Conservation (phyloP, 441 rosid genomes). For the Pelargonium exstipulatum region DNA sequence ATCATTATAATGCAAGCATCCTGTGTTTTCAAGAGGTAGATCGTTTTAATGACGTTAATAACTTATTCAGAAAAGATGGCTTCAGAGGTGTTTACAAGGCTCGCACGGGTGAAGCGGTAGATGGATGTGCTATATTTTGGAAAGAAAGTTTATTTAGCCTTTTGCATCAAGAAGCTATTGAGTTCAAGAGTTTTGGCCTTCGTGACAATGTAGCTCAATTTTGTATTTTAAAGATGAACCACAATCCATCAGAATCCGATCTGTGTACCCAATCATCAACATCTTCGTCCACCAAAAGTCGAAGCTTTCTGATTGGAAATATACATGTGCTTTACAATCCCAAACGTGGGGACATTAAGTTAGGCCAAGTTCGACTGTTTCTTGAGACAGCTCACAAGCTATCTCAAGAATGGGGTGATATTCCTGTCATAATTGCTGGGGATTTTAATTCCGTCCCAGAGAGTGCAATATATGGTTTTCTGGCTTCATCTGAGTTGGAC, state of each 20-base stretch:
- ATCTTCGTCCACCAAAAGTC: constrained; percentile 37
- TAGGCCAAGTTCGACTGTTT: constrained; percentile 83
- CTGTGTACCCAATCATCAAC: constrained; percentile 26
- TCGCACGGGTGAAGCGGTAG: constrained; percentile 80
- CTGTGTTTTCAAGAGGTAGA: constrained; percentile 97
- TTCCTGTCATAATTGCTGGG: constrained; percentile 80
- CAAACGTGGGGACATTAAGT: constrained; percentile 85
- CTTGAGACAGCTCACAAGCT: constrained; percentile 70
- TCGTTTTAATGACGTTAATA: constrained; percentile 58
- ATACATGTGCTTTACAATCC: constrained; percentile 86
- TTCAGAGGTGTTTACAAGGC: constrained; percentile 81
- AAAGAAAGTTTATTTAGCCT: constrained; percentile 53
- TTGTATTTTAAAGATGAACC: constrained; percentile 74
- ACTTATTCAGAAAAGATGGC: constrained; percentile 51
- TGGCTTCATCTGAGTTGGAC: constrained; percentile 78
- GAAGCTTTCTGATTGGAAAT: constrained; percentile 67
- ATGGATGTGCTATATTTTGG: constrained; percentile 96
- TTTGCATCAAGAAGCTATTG: constrained; percentile 69
- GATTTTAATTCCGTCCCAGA: constrained; percentile 87
- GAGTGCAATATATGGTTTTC: constrained; percentile 84
- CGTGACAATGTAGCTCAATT: constrained; percentile 92
- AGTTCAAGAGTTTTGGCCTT: constrained; percentile 73
- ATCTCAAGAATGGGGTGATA: constrained; percentile 74
- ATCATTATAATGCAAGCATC: constrained; percentile 59
- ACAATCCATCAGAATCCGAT: constrained; percentile 28